phyloP scores from a whole-genome alignment of 1,284 basidiomycete genomes.

The Phellinidium pouzarii region DNA sequence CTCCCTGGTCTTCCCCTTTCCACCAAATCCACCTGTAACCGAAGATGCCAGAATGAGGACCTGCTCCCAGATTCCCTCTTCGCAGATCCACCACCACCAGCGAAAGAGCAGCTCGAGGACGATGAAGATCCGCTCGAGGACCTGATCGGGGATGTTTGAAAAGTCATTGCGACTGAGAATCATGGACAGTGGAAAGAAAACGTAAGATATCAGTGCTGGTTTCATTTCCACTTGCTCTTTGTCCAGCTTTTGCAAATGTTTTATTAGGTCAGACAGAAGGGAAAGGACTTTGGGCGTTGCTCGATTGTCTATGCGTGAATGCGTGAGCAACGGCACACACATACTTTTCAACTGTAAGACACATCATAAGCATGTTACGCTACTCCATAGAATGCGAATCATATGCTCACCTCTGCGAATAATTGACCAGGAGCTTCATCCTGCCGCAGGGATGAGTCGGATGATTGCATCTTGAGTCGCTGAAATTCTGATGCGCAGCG shows the following conservation, averaged over 20 bases:
- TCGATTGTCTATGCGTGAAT: constrained; percentile 51
- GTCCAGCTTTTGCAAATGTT: constrained; percentile 34
- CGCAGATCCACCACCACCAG: constrained; percentile 72
- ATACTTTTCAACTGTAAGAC: constrained; percentile 60
- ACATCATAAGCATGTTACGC: not conserved
- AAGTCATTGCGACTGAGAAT: constrained; percentile 71
- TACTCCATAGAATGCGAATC: not conserved
- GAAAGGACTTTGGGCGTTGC: constrained; percentile 42
- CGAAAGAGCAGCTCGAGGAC: constrained; percentile 57
- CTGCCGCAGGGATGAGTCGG: not conserved
- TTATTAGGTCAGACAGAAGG: constrained; percentile 49
- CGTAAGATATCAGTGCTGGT: constrained; percentile 70
- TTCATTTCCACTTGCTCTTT: constrained; percentile 32
- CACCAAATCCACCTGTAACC: constrained; percentile 55
- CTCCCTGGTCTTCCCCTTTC: constrained; percentile 51
- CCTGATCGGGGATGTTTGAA: constrained; percentile 64
- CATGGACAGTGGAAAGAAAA: constrained; percentile 80
- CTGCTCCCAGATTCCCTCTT: constrained; percentile 70
- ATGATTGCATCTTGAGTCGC: not conserved
- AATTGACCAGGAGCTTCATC: not conserved
- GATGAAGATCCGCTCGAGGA: constrained; percentile 70
- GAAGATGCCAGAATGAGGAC: constrained; percentile 74
- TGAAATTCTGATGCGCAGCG: not conserved
- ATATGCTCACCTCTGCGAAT: not conserved
- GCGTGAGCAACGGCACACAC: constrained; percentile 72